These are phyloP conservation scores for Citrullus mucosospermus DNA, from an alignment of 306 rosid genomes.

Conservation along the genomic window DNA sequence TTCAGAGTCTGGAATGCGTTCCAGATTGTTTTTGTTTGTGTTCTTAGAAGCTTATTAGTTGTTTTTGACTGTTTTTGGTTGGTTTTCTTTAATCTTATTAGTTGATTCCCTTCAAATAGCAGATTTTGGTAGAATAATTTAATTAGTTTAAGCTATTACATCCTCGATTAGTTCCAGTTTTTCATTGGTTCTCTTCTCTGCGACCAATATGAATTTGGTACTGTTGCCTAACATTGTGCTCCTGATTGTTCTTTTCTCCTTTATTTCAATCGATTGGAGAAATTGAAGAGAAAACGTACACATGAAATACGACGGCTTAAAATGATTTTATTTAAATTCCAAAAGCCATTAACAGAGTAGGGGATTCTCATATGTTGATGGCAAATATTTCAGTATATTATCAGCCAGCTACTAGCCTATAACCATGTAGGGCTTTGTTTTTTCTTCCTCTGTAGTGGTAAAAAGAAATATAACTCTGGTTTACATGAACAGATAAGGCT, in stretches of 20 bases:
- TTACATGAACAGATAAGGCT: constrained; percentile 54
- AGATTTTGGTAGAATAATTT: not conserved
- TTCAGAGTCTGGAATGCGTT: not conserved
- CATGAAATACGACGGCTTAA: not conserved
- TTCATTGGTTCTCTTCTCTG: not conserved
- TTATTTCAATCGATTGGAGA: not conserved
- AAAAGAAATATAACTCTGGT: not conserved
- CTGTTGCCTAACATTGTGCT: not conserved
- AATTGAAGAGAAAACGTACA: not conserved
- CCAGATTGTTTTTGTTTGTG: not conserved
- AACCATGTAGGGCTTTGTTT: not conserved
- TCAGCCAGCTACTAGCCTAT: not conserved
- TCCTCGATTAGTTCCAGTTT: not conserved
- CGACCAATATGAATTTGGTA: not conserved
- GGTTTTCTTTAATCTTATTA: not conserved
- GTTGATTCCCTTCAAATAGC: not conserved
- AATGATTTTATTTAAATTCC: not conserved
- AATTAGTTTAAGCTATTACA: not conserved
- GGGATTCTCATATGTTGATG: not conserved
- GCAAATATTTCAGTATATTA: not conserved
- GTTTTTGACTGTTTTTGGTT: not conserved
- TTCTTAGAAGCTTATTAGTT: not conserved
- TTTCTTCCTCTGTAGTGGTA: not conserved
- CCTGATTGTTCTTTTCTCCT: not conserved
- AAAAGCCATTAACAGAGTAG: not conserved